Base-by-base conservation (phyloP, 352 stramenopile species). In the Pythium angustatum region DNA sequence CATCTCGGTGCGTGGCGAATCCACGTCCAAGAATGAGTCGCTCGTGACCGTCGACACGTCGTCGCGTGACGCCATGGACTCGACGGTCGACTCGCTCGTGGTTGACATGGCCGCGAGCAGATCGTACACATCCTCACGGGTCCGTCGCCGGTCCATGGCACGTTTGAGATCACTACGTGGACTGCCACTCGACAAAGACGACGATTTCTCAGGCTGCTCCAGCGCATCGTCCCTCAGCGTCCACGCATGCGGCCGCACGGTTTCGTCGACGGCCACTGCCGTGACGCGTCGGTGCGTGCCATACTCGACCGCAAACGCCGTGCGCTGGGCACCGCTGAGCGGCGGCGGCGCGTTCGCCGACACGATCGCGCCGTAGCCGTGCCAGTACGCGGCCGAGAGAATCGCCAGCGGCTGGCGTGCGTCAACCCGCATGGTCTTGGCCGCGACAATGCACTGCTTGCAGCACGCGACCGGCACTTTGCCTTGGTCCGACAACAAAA, bases 361-460 rank as follows among this genome's bases (percentile, higher is more conserved):
- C 14, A 55, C 30, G 43, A 68, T 68, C 7, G 49, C 61, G 28
- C 61, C 43, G 52, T 68, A 52, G 17, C 30, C 53, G 33, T 53
- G 54, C 55, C 52, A 62, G 48, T 67, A 50, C 41, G 40, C 34
- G 7, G 44, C 52, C n/a, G 58, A 62, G 22, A 67, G 40, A 27
- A 71, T 51, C 12, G 5, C 50, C 9, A 66, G 50, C 27, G 48
- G 64, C 40, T 63, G 43, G 19, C 34, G 19, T 26, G 65, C 52
- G 44, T 72, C 58, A 3, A 60, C 58, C 4, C 38, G 24, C 24
- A 60, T 21, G 44, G 38, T 49, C 21, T 54, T 57, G 31, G 58
- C 57, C n/a, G 51, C 58, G 14, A 71, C 43, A 27, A 71, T 58
- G 22, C 64, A 71, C 52, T 72, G 52, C 52, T 67, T 72, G 53